Evolutionary conservation across 2,329 filamentous ascomycete genomes (phyloP).

Genomic region (Claviceps pazoutovae): DNA sequence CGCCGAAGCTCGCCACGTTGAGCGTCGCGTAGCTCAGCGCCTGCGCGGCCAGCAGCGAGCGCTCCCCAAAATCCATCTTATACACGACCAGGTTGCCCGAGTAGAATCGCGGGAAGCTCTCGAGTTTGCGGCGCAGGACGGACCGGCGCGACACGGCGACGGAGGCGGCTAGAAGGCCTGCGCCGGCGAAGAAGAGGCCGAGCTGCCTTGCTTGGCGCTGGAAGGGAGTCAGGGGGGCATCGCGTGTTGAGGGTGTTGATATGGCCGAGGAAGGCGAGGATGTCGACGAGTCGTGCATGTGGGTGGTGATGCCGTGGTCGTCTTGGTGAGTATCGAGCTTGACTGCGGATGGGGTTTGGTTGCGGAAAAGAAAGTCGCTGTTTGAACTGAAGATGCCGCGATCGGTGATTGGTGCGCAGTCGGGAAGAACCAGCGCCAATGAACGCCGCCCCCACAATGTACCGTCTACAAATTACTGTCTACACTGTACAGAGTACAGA

Average conservation of each 20-base stretch:
- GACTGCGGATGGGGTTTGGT: neutral
- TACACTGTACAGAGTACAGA: no score
- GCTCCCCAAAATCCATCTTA: constrained; percentile 16
- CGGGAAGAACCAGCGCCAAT: no score
- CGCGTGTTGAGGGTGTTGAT: constrained; percentile 6
- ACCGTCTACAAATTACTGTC: no score
- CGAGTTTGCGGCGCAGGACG: constrained; percentile 46
- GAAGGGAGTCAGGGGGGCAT: constrained; percentile 26
- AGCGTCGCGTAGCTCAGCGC: constrained; percentile 78
- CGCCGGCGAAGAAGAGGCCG: constrained; percentile 59
- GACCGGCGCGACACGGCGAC: constrained; percentile 58
- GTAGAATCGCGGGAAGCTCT: constrained; percentile 59
- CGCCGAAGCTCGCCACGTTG: constrained; percentile 63
- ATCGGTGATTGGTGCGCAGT: neutral
- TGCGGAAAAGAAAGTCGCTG: neutral
- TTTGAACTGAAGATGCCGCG: neutral
- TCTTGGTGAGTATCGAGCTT: neutral
- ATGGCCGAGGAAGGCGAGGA: constrained; percentile 8
- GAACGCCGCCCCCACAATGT: no score
- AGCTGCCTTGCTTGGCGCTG: constrained; percentile 41
- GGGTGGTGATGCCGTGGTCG: neutral
- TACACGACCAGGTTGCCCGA: constrained; percentile 34
- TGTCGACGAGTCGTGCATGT: constrained; percentile 2
- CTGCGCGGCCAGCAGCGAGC: constrained; percentile 56
- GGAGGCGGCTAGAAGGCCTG: constrained; percentile 61